Base-by-base conservation (phyloP, 148 eudicot species). In the Heliosperma pusillum region DNA sequence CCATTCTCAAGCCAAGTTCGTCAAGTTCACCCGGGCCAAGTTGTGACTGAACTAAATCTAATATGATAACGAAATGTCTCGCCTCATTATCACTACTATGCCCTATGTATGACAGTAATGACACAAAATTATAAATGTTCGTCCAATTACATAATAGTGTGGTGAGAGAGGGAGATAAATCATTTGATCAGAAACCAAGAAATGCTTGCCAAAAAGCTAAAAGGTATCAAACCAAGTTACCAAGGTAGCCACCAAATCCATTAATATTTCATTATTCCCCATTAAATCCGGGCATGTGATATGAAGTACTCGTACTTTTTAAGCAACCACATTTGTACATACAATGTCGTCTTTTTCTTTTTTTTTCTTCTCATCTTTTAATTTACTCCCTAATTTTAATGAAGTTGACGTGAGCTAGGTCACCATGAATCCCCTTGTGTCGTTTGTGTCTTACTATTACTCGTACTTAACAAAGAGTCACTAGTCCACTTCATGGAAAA, bases 271-370 rank as follows among this genome's bases (percentile, higher is more conserved):
- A 27, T 66, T 17, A 68, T 29, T 74, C 36, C 29, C 78, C 71
- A 80, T 75, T 70, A 70, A 79, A 52, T 70, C 79, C 60, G 71
- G 78, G 52, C 75, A 70, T 80, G 79, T 75, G 78, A 80, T 69
- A 47, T 75, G 30, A 75, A 80, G 66, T 75, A 70, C 59, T 70
- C 53, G 71, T 75, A 70, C 59, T 70, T 63, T 33, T 29, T 63
- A 80, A 80, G 82, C 79, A 75, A 80, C 75, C 65, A 44, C 74
- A 36, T 73, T 11, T 30, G 17, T 15, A 15, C 71, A 60, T 44
- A 58, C 40, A 47, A 42, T n/a, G 10, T n/a, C 27, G 22, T 66
- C 21, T 33, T 12, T 33, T 19, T n/a, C 50, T 57, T 24, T 55
- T 42, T 71, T 71, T 12, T n/a, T 2, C 0, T 22, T 21, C 44